Base-by-base conservation (phyloP, 345 rosid genomes). In the Aquilaria yunnanensis region DNA sequence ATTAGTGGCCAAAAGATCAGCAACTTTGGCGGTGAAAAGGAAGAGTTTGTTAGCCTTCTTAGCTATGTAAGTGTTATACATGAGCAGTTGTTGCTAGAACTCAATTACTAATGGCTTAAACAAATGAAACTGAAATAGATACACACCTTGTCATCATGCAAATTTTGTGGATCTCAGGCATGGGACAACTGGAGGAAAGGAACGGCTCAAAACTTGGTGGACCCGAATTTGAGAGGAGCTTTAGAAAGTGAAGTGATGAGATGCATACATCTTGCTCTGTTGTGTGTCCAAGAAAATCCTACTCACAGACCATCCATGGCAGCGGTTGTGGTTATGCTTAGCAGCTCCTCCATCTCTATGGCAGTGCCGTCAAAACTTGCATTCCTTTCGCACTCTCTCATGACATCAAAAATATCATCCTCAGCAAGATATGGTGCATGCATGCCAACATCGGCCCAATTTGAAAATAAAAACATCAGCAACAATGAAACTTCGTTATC, bases 131-230 rank as follows among this genome's bases (percentile, higher is more conserved):
- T 10, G 14, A 50, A 4, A 50, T 6, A 50, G 53, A 50, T 50
- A 16, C 23, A 16, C 23, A 16, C 23, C 23, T 16, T 16, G 23
- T 16, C 23, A 16, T 16, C 23, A 16, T 16, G 23, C 23, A 16
- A 6, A 50, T 12, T 50, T 50, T 4, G 14, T 50, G 10, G 14
- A 57, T 41, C 60, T 34, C 57, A 73, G 77, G 72, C 66, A 13
- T 77, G 80, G 80, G 52, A 57, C 34, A 34, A 46, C 16, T 77
- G 77, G 77, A 72, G 29, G 10, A 11, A 50, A 13, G 74, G 77
- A 10, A 68, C 37, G 6, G 14, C 51, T 0, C 4, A 16, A 46
- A 16, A 43, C 12, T 2, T 57, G 8, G 6, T 71, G 2, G 75
- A 75, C 49, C 59, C 64, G 0, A 47, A 3, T 16, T 34, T 70